Base-by-base conservation (phyloP, 208 protist species). In the Herpetomonas muscarum region DNA sequence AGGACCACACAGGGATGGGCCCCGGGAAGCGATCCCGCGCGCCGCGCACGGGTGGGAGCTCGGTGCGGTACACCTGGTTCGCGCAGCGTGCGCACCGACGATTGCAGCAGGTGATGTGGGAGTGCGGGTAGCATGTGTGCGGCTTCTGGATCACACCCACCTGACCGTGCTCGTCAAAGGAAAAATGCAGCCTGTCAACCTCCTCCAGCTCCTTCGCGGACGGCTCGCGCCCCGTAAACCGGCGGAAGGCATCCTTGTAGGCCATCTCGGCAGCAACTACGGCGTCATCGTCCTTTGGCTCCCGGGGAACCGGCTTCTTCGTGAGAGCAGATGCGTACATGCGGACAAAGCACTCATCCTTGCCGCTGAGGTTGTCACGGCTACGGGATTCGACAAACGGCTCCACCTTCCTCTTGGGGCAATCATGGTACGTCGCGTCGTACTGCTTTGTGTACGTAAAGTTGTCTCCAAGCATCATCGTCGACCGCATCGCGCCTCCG, bases 281-380 rank as follows among this genome's bases (percentile, higher is more conserved):
- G 21, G 74, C 68, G 34, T 52, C 55, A 41, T 84, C 71, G 12
- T 62, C 26, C 3, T 59, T 61, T 5, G 9, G 29, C 19, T 70
- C 53, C 9, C 83, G 83, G 51, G 75, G 72, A 15, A 88, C 64
- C 29, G 58, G 55, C 0, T 46, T 61, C 29, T 73, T 55, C 13
- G 76, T 81, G 32, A 68, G 28, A 15, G 79, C 78, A 63, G 81
- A 76, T 1, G 85, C 81, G 52, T 92, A 92, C 25, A 83, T 82
- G 55, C 85, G 67, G n/a, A 87, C 83, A 61, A 95, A 95, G 55
- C 90, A 82, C 39, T 76, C 70, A 44, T 95, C 85, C n/a, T 71
- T 61, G 19, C 75, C 74, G 2, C 54, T 80, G 21, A 95, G 61
- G 22, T 74, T 67, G 24, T 53, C 51, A 52, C 74, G 76, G 36